Percentiles rank a stretch among this genome's conserved stretches.
Evolutionary conservation across 1,139 yeast species (phyloP).

Genomic region (Geotrichum citri-aurantii): DNA sequence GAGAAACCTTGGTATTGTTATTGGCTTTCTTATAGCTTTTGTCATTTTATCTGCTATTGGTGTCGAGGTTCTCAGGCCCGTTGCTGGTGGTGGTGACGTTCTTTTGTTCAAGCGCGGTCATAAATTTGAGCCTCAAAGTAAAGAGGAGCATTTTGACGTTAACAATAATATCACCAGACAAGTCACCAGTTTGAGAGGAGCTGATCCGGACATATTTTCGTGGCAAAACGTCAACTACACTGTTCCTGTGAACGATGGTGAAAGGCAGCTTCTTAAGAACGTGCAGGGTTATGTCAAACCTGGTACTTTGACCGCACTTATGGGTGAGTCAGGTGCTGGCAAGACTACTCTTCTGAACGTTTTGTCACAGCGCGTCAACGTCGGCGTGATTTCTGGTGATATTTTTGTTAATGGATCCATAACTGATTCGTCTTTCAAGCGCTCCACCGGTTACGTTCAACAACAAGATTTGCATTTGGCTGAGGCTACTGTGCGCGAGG

Average conservation of each 20-base stretch:
- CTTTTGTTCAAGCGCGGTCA: slow-evolving; percentile 52
- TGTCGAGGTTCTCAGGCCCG: slow-evolving; percentile 48
- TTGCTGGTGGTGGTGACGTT: slow-evolving; percentile 54
- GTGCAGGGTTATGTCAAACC: slow-evolving; percentile 64
- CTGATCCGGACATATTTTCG: slow-evolving; percentile 42
- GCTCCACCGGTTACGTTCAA: slow-evolving; percentile 61
- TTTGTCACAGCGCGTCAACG: slow-evolving; percentile 52
- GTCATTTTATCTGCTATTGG: slow-evolving; percentile 43
- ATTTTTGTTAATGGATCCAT: slow-evolving; percentile 56
- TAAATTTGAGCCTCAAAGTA: slow-evolving; percentile 38
- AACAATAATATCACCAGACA: slow-evolving; percentile 42
- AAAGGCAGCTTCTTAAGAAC: slow-evolving; percentile 45
- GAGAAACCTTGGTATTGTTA: slow-evolving; percentile 59
- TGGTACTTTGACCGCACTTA: slow-evolving; percentile 56
- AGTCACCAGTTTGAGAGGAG: slow-evolving; percentile 38
- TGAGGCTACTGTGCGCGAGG: slow-evolving; percentile 55
- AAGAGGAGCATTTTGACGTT: slow-evolving; percentile 36
- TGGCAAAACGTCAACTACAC: slow-evolving; percentile 52
- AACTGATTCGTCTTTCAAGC: slow-evolving; percentile 48
- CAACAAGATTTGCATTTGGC: slow-evolving; percentile 60
- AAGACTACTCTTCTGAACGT: slow-evolving; percentile 58
- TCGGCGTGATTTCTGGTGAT: slow-evolving; percentile 60
- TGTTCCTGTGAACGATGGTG: slow-evolving; percentile 47
- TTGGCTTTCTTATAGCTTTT: slow-evolving; percentile 52
- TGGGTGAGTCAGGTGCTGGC: slow-evolving; percentile 72